Evolutionary conservation across 768 basidiomycete genomes (phyloP), one percentile per base, ranked within the genome.

Genomic region (Coprinellus micaceus): DNA sequence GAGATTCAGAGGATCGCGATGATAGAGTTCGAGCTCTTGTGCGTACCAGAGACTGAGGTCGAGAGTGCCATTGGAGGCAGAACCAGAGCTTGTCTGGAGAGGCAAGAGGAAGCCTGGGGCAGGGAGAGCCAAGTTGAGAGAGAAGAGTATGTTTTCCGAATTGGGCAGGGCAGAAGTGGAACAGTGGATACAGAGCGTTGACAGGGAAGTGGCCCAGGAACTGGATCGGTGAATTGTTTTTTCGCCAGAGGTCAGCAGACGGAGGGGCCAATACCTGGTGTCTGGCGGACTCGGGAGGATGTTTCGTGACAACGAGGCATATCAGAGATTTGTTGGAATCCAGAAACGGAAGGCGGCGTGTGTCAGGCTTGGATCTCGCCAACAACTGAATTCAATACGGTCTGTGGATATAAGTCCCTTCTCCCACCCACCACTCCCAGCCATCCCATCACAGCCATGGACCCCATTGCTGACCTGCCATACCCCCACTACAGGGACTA

Each of bases 401-500:
- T 24, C 12, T 19, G 49, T 51, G 33, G 33, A 37, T 57, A 57
- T 57, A 57, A 57, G 26, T 26, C 2, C 24, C 5, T 11, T 17
- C 47, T n/a, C 17, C 21, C 30, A 3, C 15, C n/a, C n/a, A 15
- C 41, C n/a, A 21, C 33, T 13, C n/a, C 19, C 49, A 30, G 43
- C 12, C 30, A 25, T 15, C 28, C 47, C 21, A 19, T 49, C n/a
- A n/a, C 22, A 12, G 21, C 21, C 48, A 57, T 57, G 56, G 39
- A 57, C 5, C 26, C 30, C 41, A 19, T 51, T 41, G 39, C 56
- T 57, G 36, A 57, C 48, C 1, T 2, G 25, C 4, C 17, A 17
- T 57, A 51, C 39, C 28, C 56, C n/a, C 50, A 47, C 54, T 57
- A 57, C 40, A 50, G 56, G 48, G 56, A 57, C 48, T 57, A 51